Conservation (phyloP, 163 green algal species). For the Coccomyxa subellipsoidea region DNA sequence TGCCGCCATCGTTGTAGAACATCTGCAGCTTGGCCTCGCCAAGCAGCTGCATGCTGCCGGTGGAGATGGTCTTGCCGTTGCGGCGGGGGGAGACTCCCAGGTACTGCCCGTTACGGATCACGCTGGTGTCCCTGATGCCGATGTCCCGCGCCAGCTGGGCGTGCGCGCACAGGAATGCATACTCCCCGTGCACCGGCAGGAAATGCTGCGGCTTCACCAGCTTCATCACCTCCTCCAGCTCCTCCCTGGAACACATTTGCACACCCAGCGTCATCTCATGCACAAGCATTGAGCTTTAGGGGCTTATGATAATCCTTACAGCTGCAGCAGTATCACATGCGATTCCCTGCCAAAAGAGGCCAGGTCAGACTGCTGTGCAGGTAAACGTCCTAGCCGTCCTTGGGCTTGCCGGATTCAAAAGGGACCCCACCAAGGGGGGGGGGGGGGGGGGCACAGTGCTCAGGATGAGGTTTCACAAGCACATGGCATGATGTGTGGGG, state of each 20-base stretch:
- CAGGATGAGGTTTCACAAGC: no score
- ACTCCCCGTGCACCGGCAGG: conserved; percentile 97
- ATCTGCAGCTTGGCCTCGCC: conserved; percentile 66
- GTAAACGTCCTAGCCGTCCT: no score
- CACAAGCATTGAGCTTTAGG: no score
- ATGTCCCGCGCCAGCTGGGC: conserved; percentile 74
- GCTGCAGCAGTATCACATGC: no score
- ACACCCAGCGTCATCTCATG: neutral
- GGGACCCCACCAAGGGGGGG: no score
- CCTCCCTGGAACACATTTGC: conserved; percentile 45
- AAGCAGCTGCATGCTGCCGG: conserved; percentile 57
- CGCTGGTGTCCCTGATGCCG: conserved; percentile 74
- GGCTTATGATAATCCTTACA: no score
- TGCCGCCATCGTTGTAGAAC: conserved; percentile 93
- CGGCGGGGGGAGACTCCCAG: conserved; percentile 81
- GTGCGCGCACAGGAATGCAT: conserved; percentile 92
- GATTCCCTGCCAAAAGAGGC: no score
- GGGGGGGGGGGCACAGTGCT: no score
- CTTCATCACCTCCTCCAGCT: conserved; percentile 85
- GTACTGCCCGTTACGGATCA: conserved; percentile 98
- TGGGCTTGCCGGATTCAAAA: no score
- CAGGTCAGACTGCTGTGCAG: no score
- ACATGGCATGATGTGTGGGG: no score
- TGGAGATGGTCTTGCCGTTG: conserved; percentile 67
- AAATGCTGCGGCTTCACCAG: conserved; percentile 96